Conservation (phyloP, 352 stramenopile species). For the Globisporangium nunn region DNA sequence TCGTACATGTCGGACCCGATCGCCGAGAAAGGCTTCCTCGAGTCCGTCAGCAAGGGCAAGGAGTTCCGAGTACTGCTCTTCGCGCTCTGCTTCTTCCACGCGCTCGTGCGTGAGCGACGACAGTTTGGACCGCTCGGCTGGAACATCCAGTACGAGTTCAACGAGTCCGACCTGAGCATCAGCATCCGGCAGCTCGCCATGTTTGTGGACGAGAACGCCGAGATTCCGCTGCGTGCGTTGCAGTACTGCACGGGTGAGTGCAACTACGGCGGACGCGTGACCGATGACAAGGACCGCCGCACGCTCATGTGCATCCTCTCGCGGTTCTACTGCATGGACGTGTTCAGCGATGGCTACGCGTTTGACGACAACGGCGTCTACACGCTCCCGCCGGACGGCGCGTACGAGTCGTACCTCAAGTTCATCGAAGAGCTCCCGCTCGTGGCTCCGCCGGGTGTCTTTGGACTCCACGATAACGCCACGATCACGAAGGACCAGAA, state of each 20-base stretch:
- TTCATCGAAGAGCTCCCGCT: slow-evolving; percentile 86
- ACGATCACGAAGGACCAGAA: slow-evolving; percentile 94
- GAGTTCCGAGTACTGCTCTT: slow-evolving; percentile 89
- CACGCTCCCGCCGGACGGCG: slow-evolving; percentile 61
- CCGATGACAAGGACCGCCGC: slow-evolving; percentile 78
- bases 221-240: slow-evolving; percentile 72
- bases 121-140: slow-evolving; percentile 91
- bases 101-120: slow-evolving; percentile 88
- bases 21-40: slow-evolving; percentile 83
- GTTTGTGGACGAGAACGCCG: slow-evolving; percentile 88
- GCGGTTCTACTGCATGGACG: slow-evolving; percentile 68
- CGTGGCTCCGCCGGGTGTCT: slow-evolving; percentile 86
- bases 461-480: slow-evolving; percentile 92
- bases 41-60: slow-evolving; percentile 61
- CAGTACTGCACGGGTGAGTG: slow-evolving; percentile 82
- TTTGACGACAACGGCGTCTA: slow-evolving; percentile 71
- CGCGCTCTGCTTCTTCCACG: slow-evolving; percentile 89
- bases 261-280: slow-evolving; percentile 84
- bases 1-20: slow-evolving; percentile 92
- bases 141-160: slow-evolving; percentile 97
- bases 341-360: slow-evolving; percentile 52
- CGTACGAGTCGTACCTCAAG: slow-evolving; percentile 69
- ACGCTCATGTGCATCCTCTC: slow-evolving; percentile 65
- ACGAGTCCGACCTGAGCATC: slow-evolving; percentile 91
- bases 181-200: slow-evolving; percentile 89